Evolutionary conservation across 2,329 filamentous ascomycete genomes (phyloP).

Genomic region (Diaporthe sp.): DNA sequence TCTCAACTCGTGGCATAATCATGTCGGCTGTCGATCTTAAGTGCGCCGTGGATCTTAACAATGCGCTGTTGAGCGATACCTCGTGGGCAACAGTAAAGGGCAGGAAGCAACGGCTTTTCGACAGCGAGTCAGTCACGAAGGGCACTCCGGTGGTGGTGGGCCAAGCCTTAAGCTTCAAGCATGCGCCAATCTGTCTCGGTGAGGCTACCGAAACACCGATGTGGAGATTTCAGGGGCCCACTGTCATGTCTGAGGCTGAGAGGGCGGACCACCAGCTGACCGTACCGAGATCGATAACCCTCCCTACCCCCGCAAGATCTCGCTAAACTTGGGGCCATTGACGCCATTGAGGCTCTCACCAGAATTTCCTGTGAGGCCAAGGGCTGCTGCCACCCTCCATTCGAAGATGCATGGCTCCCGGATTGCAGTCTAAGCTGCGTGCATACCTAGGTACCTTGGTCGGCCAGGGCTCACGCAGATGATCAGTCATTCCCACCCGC

Average conservation of each 20-base stretch:
- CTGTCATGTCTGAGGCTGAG: conserved; percentile 6
- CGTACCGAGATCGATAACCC: conserved; percentile 3
- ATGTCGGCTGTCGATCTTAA: conserved; percentile 23
- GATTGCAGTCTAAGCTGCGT: neutral
- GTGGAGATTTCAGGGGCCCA: conserved; percentile 28
- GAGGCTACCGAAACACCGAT: conserved; percentile 28
- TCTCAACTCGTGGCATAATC: neutral
- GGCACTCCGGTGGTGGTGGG: neutral
- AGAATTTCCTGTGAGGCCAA: neutral
- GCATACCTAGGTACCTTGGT: neutral
- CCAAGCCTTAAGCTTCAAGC: conserved; percentile 30
- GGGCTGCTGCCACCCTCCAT: neutral
- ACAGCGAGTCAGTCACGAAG: conserved; percentile 1
- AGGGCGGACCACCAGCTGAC: conserved; percentile 19
- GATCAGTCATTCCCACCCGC: neutral
- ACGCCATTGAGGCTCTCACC: conserved; percentile 4
- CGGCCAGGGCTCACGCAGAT: neutral
- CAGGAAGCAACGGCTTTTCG: neutral
- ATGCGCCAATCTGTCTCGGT: conserved; percentile 29
- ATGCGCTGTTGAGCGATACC: neutral
- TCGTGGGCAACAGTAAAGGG: neutral
- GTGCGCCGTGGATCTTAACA: conserved; percentile 17
- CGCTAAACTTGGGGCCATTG: neutral
- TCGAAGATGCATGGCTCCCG: neutral
- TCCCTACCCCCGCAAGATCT: neutral